Conservation (phyloP, 2,329 filamentous ascomycete species). For the Botrytis fragariae region DNA sequence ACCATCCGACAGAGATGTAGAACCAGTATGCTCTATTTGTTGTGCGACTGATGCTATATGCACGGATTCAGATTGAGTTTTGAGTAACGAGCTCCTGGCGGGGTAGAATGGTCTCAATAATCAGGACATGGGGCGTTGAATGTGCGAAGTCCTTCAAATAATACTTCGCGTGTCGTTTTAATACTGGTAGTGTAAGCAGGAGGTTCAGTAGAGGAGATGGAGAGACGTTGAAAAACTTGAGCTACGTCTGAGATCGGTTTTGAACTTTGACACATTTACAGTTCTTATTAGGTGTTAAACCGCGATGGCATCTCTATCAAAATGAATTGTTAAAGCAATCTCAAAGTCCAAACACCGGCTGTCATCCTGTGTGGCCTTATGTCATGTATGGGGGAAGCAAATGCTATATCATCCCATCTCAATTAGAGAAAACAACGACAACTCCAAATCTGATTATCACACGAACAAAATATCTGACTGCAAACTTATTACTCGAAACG, state of each 20-base stretch:
- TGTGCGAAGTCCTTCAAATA: not conserved
- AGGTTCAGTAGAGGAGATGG: not conserved
- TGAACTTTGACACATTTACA: too few relatives aligned
- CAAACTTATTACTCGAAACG: too few relatives aligned
- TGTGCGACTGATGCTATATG: not conserved
- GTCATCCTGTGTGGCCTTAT: too few relatives aligned
- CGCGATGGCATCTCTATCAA: not conserved
- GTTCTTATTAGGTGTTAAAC: too few relatives aligned
- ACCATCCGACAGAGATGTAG: not conserved
- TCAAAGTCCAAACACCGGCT: too few relatives aligned
- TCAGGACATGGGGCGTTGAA: not conserved
- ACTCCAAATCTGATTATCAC: too few relatives aligned
- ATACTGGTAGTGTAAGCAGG: not conserved
- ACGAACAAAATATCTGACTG: too few relatives aligned
- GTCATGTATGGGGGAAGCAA: too few relatives aligned
- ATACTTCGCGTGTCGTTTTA: not conserved
- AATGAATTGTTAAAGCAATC: not conserved
- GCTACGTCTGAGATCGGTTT: too few relatives aligned
- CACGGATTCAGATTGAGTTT: not conserved
- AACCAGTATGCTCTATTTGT: not conserved
- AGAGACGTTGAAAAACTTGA: too few relatives aligned
- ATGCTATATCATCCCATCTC: too few relatives aligned
- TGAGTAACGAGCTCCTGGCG: not conserved
- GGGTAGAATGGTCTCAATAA: not conserved
- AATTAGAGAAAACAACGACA: too few relatives aligned